Percentiles rank a stretch among this genome's conserved stretches.
Conservation (phyloP, 768 basidiomycete species). For the Dioszegia aurantiaca region DNA sequence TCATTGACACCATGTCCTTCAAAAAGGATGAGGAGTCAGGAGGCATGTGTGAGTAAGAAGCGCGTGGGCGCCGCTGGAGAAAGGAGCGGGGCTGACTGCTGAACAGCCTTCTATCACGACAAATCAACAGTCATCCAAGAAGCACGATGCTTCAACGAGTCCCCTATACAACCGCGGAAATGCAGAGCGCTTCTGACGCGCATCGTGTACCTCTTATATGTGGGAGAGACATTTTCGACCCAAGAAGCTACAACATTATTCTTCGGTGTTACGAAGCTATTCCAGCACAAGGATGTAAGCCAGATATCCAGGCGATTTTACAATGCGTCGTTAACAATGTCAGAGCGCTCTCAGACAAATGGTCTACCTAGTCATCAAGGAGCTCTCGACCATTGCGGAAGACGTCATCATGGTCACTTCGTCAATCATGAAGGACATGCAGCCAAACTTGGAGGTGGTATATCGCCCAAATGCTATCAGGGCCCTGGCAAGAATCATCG, state of each 20-base stretch:
- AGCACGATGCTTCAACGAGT: constrained; percentile 98
- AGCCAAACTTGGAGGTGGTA: constrained; percentile 96
- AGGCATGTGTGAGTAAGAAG: constrained; percentile 73
- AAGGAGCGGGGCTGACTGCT: background rate
- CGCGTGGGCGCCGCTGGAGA: background rate
- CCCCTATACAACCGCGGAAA: constrained; percentile 95
- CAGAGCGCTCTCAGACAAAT: constrained; percentile 79
- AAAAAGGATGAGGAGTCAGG: constrained; percentile 93
- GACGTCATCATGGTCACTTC: constrained; percentile 99
- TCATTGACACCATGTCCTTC: constrained; percentile 59
- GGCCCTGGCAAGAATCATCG: constrained; percentile 91
- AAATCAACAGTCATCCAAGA: constrained; percentile 98
- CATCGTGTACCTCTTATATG: constrained; percentile 92
- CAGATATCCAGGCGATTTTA: no score
- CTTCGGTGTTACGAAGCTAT: constrained; percentile 97
- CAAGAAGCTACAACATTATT: constrained; percentile 97
- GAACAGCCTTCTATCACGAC: constrained; percentile 59
- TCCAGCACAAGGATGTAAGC: constrained; percentile 98
- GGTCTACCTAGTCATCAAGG: constrained; percentile 98
- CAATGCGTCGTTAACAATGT: background rate
- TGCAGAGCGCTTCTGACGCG: constrained; percentile 93
- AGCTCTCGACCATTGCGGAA: constrained; percentile 89
- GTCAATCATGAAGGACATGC: constrained; percentile 99
- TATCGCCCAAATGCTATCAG: constrained; percentile 97
- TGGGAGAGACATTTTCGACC: constrained; percentile 88